phyloP scores from a whole-genome alignment of 768 basidiomycete species.

The Mycena alexandri region DNA sequence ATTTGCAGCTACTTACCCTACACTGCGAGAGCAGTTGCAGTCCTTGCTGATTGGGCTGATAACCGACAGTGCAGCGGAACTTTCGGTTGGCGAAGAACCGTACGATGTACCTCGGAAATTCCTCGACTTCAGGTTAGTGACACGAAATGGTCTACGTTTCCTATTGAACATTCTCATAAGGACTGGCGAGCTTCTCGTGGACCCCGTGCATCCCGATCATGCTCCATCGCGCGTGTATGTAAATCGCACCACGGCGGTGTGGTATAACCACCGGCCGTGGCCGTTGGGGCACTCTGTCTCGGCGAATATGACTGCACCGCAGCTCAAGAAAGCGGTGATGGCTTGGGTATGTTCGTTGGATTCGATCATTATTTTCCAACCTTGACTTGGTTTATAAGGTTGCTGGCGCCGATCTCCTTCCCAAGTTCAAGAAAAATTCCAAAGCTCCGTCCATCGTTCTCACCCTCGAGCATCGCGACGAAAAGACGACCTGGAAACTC shows the following conservation, averaged over 20 bases:
- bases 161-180: constrained; percentile 9
- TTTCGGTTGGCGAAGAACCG: constrained; percentile 35
- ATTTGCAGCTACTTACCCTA: background rate
- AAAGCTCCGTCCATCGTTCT: constrained; percentile 1
- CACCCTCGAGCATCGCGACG: constrained; percentile 30
- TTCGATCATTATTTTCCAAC: background rate
- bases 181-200: constrained; percentile 38
- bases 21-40: background rate
- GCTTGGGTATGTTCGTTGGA: constrained; percentile 34
- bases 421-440: background rate
- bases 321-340: constrained; percentile 29
- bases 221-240: constrained; percentile 34
- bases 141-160: background rate
- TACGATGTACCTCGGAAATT: constrained; percentile 41
- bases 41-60: background rate
- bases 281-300: constrained; percentile 27
- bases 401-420: constrained; percentile 30
- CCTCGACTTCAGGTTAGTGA: constrained; percentile 40
- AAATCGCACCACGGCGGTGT: constrained; percentile 18
- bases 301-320: background rate
- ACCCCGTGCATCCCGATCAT: constrained; percentile 32
- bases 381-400: constrained; percentile 9
- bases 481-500: constrained; percentile 36
- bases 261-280: constrained; percentile 32
- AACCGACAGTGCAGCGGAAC: background rate